Evolutionary conservation across 768 basidiomycete species (phyloP), one percentile per base, ranked within the genome.

Genomic region (Trametes meyenii): DNA sequence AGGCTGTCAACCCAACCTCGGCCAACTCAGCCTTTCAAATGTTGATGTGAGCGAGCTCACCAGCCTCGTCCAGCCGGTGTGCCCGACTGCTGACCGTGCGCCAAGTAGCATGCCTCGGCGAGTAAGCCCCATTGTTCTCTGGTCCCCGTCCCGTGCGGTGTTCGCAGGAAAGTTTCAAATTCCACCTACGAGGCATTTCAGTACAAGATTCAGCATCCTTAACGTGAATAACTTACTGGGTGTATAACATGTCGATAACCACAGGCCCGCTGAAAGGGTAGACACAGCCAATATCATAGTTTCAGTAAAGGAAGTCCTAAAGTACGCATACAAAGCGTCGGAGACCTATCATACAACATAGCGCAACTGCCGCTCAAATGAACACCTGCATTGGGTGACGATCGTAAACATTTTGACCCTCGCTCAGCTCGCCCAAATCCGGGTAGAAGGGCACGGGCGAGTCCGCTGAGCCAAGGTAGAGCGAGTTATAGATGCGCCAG

Each of bases 381-480:
- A 94, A 94, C 75, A 88, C 86, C 72, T 91, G 90, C 65, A 96
- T 72, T 14, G 89, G 85, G 71, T 94, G 90, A 50, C 92, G 85
- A 71, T 92, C 91, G 76, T 91, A 96, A 23, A 87, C 83, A 72
- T 95, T 96, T 75, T 92, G 87, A 44, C 94, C 76, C 77, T 98
- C 96, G 62, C 88, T 93, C 55, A 96, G 79, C 70, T 96, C 94
- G 2, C 90, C 82, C 21, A 98, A 79, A 70, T 96, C 92, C 24
- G 96, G 94, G 73, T 94, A 96, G 79, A 95, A 97, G 0, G 96
- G 94, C 7, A 98, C 96, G 76, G 98, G 81, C 4, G 96, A 87
- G 70, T 98, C 96, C 44, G 85, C 73, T 0, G 95, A 90, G 29
- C 96, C 95, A 29, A 98, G 84, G 71, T 98, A 98, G 48, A 97